phyloP scores from a whole-genome alignment of 495 filamentous ascomycete species.

The Aspergillus campestris region DNA sequence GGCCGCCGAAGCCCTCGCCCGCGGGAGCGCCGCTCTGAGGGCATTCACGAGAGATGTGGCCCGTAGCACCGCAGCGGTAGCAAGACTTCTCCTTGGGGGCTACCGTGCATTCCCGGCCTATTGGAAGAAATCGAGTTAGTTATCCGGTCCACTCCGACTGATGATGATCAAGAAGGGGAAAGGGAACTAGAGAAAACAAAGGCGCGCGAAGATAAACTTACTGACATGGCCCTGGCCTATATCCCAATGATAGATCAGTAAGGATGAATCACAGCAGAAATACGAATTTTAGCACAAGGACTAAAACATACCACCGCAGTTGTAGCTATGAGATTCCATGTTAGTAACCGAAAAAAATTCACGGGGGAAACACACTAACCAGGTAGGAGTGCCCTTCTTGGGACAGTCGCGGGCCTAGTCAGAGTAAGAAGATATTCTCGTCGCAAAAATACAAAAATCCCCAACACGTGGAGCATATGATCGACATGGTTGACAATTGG shows the following conservation, averaged over 20 bases:
- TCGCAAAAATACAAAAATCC: background rate
- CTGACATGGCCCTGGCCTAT: conserved; percentile 81
- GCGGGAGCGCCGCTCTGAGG: conserved; percentile 47
- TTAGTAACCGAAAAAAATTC: conserved; percentile 21
- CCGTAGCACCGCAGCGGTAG: conserved; percentile 82
- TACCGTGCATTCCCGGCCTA: conserved; percentile 85
- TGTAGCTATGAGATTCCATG: conserved; percentile 47
- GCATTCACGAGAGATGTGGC: conserved; percentile 95
- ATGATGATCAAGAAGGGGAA: background rate
- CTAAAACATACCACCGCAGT: conserved; percentile 59
- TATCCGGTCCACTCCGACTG: background rate
- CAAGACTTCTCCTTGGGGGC: conserved; percentile 91
- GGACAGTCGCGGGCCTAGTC: conserved; percentile 85
- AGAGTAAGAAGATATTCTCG: conserved; percentile 15
- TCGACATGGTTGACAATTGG: background rate
- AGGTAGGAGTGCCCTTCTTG: conserved; percentile 85
- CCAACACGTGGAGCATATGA: background rate
- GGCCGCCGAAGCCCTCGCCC: conserved; percentile 39
- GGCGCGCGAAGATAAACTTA: conserved; percentile 35
- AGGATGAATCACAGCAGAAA: background rate
- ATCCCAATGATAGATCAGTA: conserved; percentile 7
- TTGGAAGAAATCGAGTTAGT: conserved; percentile 4
- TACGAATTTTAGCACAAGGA: conserved; percentile 1
- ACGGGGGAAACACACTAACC: conserved; percentile 42
- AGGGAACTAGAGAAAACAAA: background rate